phyloP scores from a whole-genome alignment of 148 eudicot species.

The Vaccinium myrtillus region DNA sequence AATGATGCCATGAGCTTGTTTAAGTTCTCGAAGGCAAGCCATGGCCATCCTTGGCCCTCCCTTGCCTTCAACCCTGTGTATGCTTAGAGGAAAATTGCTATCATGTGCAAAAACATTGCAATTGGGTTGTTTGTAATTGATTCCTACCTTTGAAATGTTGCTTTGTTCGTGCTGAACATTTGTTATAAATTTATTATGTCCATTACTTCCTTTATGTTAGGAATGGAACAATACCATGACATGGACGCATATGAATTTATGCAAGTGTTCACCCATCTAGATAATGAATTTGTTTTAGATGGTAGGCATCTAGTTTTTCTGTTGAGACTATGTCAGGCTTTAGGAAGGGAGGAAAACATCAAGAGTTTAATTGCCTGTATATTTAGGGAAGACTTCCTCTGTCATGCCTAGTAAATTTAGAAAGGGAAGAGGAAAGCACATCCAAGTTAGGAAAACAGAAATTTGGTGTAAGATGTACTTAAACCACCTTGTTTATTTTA shows the following conservation, averaged over 20 bases:
- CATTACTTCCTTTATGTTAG: neutral
- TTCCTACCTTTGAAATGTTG: neutral
- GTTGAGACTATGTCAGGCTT: neutral
- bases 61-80: neutral
- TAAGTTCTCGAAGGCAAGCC: neutral
- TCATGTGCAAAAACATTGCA: neutral
- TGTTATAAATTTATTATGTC: too few relatives aligned
- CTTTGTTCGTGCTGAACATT: neutral
- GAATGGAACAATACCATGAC: neutral
- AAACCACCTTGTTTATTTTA: neutral
- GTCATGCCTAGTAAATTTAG: neutral
- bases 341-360: neutral
- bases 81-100: neutral
- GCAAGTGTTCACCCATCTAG: neutral
- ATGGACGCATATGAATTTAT: neutral
- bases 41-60: neutral
- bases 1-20: constrained; percentile 2
- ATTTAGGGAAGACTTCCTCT: neutral
- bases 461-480: neutral
- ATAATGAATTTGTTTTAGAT: neutral
- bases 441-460: neutral
- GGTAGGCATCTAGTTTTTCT: neutral
- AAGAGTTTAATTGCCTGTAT: neutral
- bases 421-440: neutral
- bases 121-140: neutral